Evolutionary conservation across 148 eudicot genomes (phyloP), one percentile per base, ranked within the genome.

Genomic region (Silene latifolia): DNA sequence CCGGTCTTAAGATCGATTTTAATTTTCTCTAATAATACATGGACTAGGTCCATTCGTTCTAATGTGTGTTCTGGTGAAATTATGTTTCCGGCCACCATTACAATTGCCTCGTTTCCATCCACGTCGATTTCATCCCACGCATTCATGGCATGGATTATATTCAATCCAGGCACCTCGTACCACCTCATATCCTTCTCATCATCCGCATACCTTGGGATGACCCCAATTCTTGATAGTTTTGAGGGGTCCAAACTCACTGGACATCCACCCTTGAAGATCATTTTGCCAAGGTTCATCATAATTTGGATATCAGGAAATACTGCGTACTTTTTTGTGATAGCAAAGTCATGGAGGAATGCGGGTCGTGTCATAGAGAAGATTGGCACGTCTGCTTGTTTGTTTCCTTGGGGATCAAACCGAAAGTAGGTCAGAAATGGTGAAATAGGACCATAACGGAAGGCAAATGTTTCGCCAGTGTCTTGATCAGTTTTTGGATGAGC

Each of bases 71-170:
- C 90, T 3, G 86, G 70, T 48, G 86, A 79, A 57, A 83, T 44
- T 18, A 83, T 67, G 53, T 85, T 88, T 0, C 90, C 83, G 10
- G 89, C 92, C 20, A 88, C 85, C 83, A 90, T 44, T 24, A 84
- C 86, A 12, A 90, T 54, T 17, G 72, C 61, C 61, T 90, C 89
- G 1, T 86, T 88, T 13, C 78, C 87, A 15, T 90, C 87, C 35
- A 84, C 81, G 21, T 90, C 88, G 78, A 67, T 67, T 66, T 81
- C 84, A 17, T 90, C 96, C 92, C 96, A 90, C 12, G 96, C 92
- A 71, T 90, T 90, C 4, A 83, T 76, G 9, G 76, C 82, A 58
- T 90, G 96, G 13, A 88, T 58, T 2, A 80, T 48, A 59, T 90
- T 90, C 13, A 88, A 78, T 35, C 92, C 92, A 5, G 89, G 89